Conservation (phyloP, 2,329 filamentous ascomycete genomes). For the Ascochyta koolunga region DNA sequence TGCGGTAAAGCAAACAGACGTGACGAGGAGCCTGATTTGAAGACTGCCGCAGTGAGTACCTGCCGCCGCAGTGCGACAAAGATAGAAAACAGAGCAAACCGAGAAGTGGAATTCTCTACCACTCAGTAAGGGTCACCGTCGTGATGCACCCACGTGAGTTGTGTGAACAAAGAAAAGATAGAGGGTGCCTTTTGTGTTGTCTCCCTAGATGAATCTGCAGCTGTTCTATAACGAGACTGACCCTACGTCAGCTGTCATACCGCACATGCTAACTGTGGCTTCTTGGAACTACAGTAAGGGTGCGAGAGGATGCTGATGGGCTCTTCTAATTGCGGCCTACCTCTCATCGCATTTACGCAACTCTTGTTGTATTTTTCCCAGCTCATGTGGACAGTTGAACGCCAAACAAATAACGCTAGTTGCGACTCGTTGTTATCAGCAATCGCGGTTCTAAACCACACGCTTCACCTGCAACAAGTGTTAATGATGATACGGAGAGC, state of each 20-base stretch:
- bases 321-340: neutral
- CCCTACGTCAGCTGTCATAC: neutral
- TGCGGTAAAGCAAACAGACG: neutral
- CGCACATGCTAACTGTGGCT: neutral
- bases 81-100: neutral
- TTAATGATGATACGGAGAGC: slow-evolving; percentile 24
- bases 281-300: neutral
- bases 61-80: neutral
- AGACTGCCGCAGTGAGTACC: neutral
- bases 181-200: neutral
- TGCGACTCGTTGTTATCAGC: neutral
- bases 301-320: neutral
- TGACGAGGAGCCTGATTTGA: neutral
- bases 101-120: too few relatives aligned
- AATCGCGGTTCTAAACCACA: slow-evolving; percentile 30
- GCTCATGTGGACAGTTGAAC: slow-evolving; percentile 22
- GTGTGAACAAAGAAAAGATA: neutral
- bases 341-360: neutral
- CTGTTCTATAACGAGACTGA: neutral
- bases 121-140: neutral
- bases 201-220: neutral
- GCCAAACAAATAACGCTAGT: slow-evolving; percentile 20
- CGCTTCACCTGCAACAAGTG: slow-evolving; percentile 37
- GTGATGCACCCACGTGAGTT: neutral
- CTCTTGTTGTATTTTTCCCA: slow-evolving; percentile 7